These are phyloP conservation scores for Achaetomiella virescens DNA, from an alignment of 495 filamentous ascomycete species.

Conservation along the genomic window DNA sequence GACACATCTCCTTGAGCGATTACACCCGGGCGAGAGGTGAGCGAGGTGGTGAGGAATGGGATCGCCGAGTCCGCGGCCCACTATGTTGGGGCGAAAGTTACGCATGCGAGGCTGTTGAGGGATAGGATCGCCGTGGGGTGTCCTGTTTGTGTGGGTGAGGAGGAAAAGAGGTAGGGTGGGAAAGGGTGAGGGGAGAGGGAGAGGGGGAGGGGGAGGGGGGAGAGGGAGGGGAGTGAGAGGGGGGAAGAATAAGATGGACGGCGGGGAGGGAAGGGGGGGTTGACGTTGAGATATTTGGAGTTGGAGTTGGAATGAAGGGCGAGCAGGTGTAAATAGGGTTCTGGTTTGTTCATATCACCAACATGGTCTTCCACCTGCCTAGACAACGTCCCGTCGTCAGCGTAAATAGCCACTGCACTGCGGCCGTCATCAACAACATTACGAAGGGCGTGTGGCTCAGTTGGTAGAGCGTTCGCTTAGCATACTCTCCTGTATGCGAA, in stretches of 20 bases:
- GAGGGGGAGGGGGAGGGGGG: not conserved
- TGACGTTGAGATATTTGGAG: not conserved
- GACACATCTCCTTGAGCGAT: slow-evolving; percentile 58
- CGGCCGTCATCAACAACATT: not conserved
- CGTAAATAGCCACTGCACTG: not conserved
- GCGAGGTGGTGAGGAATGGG: slow-evolving; percentile 17
- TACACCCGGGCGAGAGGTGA: slow-evolving; percentile 37
- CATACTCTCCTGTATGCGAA: slow-evolving; percentile 17
- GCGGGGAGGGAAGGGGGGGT: not conserved
- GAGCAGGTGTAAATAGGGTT: not conserved
- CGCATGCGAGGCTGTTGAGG: slow-evolving; percentile 71
- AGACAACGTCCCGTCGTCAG: not conserved
- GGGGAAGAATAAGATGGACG: too few relatives aligned
- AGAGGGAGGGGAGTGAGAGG: not conserved
- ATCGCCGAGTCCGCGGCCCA: slow-evolving; percentile 21
- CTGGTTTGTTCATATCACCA: not conserved
- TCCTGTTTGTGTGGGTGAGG: slow-evolving; percentile 48
- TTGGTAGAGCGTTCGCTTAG: slow-evolving; percentile 26
- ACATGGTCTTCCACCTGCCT: not conserved
- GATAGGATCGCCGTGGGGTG: slow-evolving; percentile 66
- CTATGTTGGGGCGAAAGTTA: slow-evolving; percentile 76
- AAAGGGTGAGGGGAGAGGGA: not conserved
- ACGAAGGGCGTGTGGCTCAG: slow-evolving; percentile 23
- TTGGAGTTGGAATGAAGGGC: too few relatives aligned
- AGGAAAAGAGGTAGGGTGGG: not conserved